Percentiles rank a stretch among this genome's conserved stretches.
Evolutionary conservation across 805 yeast species (phyloP).

Genomic region (Zygotorulaspora sp.): DNA sequence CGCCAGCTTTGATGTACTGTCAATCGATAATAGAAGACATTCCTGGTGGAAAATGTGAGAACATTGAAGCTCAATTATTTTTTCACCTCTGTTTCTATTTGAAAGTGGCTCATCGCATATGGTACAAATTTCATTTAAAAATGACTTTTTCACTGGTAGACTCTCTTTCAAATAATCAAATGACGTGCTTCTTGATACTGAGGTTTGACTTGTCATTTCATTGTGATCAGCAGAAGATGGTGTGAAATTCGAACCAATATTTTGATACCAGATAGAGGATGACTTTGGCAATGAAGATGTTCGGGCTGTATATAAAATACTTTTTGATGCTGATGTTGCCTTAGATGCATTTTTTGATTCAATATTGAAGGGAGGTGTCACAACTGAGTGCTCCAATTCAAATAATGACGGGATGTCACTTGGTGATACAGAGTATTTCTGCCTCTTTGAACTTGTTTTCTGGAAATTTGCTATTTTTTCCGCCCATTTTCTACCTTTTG

Average conservation of each 20-base stretch:
- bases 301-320: slow-evolving; percentile 20
- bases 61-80: slow-evolving; percentile 47
- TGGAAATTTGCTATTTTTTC: slow-evolving; percentile 22
- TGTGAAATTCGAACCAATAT: not conserved
- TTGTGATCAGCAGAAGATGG: not conserved
- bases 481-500: slow-evolving; percentile 26
- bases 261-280: slow-evolving; percentile 6
- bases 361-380: slow-evolving; percentile 5
- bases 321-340: slow-evolving; percentile 4
- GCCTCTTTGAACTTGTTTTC: slow-evolving; percentile 14
- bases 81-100: slow-evolving; percentile 43
- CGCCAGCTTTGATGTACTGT: slow-evolving; percentile 10
- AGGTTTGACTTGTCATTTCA: slow-evolving; percentile 1
- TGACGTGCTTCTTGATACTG: slow-evolving; percentile 17
- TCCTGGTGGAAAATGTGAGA: slow-evolving; percentile 56
- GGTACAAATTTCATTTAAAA: slow-evolving; percentile 28
- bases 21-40: slow-evolving; percentile 45
- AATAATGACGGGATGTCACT: slow-evolving; percentile 5
- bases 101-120: slow-evolving; percentile 51
- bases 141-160: slow-evolving; percentile 24
- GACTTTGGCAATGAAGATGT: slow-evolving; percentile 32
- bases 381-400: slow-evolving; percentile 2
- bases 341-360: slow-evolving; percentile 3
- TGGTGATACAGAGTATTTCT: slow-evolving; percentile 9
- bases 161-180: slow-evolving; percentile 14